phyloP scores from a whole-genome alignment of 169 alveolate genomes.

The Besnoitia besnoiti region DNA sequence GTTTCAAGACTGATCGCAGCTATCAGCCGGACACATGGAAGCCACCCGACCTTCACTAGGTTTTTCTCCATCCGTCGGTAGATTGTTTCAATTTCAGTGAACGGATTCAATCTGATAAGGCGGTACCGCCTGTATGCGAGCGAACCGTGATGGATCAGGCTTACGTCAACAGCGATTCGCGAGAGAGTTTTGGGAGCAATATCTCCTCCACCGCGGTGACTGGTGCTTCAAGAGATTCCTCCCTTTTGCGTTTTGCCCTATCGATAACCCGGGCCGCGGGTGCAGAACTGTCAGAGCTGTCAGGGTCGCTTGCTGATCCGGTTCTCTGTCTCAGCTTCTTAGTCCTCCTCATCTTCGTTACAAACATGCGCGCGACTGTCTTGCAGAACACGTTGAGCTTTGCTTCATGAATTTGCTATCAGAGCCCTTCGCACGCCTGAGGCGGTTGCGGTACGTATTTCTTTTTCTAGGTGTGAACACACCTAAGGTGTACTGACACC shows the following conservation, averaged over 20 bases:
- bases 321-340: neutral
- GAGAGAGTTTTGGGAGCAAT: neutral
- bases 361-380: no score
- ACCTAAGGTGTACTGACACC: no score
- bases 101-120: neutral
- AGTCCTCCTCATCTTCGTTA: neutral
- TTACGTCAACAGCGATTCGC: slow-evolving; percentile 8
- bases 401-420: no score
- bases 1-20: neutral
- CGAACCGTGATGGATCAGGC: neutral
- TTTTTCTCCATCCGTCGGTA: neutral
- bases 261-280: neutral
- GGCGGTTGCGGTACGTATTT: no score
- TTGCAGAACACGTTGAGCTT: no score
- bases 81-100: neutral
- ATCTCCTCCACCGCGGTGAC: neutral
- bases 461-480: no score
- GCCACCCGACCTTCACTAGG: neutral
- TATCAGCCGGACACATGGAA: neutral
- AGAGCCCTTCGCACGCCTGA: no score
- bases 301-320: neutral
- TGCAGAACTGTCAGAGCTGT: neutral
- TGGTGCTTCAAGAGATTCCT: neutral
- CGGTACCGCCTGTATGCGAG: neutral
- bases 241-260: neutral